These are phyloP conservation scores for Teunomyces cretensis DNA, from an alignment of 805 yeast genomes.

Conservation along the genomic window DNA sequence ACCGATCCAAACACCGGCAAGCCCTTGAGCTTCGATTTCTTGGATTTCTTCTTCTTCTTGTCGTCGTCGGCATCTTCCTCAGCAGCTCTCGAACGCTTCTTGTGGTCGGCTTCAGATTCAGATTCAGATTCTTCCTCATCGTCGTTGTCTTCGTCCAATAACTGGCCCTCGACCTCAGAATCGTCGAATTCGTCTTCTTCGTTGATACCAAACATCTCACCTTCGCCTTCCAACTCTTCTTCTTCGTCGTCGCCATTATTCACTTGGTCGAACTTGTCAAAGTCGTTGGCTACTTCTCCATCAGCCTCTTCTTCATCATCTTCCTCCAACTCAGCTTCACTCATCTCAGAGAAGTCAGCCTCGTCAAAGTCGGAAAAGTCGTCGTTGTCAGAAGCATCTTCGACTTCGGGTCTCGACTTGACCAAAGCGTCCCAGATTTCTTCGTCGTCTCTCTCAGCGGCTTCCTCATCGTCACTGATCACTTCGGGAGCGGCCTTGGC, in stretches of 20 bases:
- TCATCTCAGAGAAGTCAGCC: constrained; percentile 40
- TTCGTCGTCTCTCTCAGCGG: constrained; percentile 57
- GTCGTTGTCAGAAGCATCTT: constrained; percentile 38
- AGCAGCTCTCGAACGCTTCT: constrained; percentile 20
- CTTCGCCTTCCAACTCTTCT: constrained; percentile 21
- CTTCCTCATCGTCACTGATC: constrained; percentile 33
- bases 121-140: constrained; percentile 30
- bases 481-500: constrained; percentile 22
- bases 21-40: constrained; percentile 58
- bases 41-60: constrained; percentile 31
- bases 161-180: constrained; percentile 15
- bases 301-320: constrained; percentile 23
- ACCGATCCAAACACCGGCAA: constrained; percentile 87
- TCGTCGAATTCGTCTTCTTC: constrained; percentile 25
- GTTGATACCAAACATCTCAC: constrained; percentile 22
- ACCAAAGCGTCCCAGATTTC: constrained; percentile 82
- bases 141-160: constrained; percentile 17
- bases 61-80: constrained; percentile 31
- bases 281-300: constrained; percentile 21
- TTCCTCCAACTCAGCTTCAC: constrained; percentile 24
- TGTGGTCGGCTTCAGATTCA: constrained; percentile 10
- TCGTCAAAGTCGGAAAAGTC: constrained; percentile 44
- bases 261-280: constrained; percentile 24
- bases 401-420: constrained; percentile 71
- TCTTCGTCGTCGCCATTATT: constrained; percentile 15